Percentiles rank a stretch among this genome's conserved stretches.
Evolutionary conservation across 2,329 filamentous ascomycete species (phyloP).

Genomic region (Clarireedia homoeocarpa): DNA sequence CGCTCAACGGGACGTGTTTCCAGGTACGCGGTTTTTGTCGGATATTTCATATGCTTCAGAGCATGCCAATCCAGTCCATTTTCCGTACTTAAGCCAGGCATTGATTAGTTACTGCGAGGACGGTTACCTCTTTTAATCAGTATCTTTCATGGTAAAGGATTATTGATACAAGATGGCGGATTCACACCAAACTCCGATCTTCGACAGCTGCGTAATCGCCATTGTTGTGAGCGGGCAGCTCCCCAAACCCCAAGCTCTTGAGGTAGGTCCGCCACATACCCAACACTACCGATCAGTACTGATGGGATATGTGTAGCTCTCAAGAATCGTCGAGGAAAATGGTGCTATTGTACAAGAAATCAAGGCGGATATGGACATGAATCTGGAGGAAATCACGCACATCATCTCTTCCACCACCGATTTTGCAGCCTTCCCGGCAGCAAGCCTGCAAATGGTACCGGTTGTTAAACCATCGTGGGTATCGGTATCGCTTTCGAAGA

Average conservation of each 20-base stretch:
- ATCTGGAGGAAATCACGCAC: conserved; percentile 47
- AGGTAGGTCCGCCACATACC: conserved; percentile 15
- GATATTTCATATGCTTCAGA: neutral
- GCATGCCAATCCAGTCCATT: neutral
- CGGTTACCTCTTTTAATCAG: no score
- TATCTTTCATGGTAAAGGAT: neutral
- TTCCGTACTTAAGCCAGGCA: neutral
- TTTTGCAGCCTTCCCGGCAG: conserved; percentile 76
- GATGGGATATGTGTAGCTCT: neutral
- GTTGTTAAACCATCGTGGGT: conserved; percentile 83
- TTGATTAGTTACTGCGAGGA: no score
- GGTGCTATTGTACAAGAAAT: conserved; percentile 31
- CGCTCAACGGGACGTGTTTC: neutral
- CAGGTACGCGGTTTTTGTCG: neutral
- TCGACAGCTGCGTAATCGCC: conserved; percentile 23
- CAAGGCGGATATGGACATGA: conserved; percentile 32
- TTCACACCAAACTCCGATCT: conserved; percentile 14
- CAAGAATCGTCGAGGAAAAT: conserved; percentile 24
- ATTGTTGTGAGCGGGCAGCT: conserved; percentile 23
- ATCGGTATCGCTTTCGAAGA: conserved; percentile 57
- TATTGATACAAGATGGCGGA: conserved; percentile 11
- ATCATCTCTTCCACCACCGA: conserved; percentile 74
- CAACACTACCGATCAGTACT: neutral
- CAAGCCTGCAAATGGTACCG: conserved; percentile 70
- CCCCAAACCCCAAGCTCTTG: conserved; percentile 10